These are phyloP conservation scores for Cercospora citrullina DNA, from an alignment of 2,329 filamentous ascomycete species.

Conservation along the genomic window DNA sequence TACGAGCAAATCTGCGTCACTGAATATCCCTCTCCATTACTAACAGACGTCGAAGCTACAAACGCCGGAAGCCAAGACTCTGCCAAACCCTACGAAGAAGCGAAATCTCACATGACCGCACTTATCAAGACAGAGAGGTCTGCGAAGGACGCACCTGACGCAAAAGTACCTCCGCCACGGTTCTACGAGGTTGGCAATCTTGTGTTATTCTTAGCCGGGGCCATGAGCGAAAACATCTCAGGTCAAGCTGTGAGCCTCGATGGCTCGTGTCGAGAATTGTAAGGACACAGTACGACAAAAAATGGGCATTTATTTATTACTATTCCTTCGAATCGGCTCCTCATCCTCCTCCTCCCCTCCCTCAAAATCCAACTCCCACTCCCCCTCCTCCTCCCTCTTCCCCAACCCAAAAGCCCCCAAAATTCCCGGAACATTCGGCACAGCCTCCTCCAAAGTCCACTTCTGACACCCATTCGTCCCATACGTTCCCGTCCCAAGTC, in stretches of 20 bases:
- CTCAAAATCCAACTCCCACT: not conserved
- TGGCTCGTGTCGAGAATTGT: slow-evolving; percentile 21
- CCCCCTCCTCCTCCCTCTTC: not conserved
- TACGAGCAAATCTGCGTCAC: not conserved
- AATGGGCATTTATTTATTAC: not conserved
- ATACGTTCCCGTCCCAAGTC: slow-evolving; percentile 16
- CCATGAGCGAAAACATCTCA: slow-evolving; percentile 24
- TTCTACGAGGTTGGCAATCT: slow-evolving; percentile 26
- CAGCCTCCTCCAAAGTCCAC: slow-evolving; percentile 22
- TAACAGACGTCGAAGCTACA: not conserved
- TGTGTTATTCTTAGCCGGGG: slow-evolving; percentile 24
- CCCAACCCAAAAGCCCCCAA: not conserved
- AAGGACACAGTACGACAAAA: not conserved
- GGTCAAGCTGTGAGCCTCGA: slow-evolving; percentile 15
- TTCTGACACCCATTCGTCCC: slow-evolving; percentile 26
- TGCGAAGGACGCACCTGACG: slow-evolving; percentile 10
- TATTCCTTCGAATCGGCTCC: not conserved
- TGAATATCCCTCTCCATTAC: not conserved
- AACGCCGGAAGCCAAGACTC: not conserved
- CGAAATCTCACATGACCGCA: slow-evolving; percentile 25
- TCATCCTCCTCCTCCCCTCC: not conserved
- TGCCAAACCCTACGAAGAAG: slow-evolving; percentile 19
- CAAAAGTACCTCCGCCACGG: slow-evolving; percentile 13
- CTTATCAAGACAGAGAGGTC: slow-evolving; percentile 24
- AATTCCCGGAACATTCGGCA: not conserved